These are phyloP conservation scores for Phytophthora fragariae DNA, from an alignment of 352 stramenopile genomes.

Conservation along the genomic window DNA sequence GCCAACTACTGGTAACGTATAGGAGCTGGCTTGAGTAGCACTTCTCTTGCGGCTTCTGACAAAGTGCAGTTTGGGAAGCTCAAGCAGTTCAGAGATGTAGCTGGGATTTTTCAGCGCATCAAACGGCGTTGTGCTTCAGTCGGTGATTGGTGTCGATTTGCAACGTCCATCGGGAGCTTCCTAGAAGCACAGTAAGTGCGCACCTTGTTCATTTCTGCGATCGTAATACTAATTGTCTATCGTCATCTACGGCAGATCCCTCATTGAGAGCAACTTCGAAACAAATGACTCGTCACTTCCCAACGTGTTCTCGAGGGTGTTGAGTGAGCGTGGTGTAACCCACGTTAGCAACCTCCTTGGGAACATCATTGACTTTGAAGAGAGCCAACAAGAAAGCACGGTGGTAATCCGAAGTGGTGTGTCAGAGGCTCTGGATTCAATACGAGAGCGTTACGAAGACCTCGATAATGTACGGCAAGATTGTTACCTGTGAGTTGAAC, in stretches of 20 bases:
- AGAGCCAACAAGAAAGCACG: constrained; percentile 64
- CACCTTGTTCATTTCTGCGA: not conserved
- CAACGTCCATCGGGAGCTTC: constrained; percentile 66
- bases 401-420: constrained; percentile 79
- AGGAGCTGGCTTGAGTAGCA: not conserved
- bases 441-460: constrained; percentile 76
- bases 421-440: constrained; percentile 74
- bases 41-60: constrained; percentile 7
- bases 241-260: constrained; percentile 20
- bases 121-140: constrained; percentile 70
- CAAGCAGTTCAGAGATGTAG: constrained; percentile 71
- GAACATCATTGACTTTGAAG: constrained; percentile 88
- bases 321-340: constrained; percentile 51
- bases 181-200: constrained; percentile 61
- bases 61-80: constrained; percentile 59
- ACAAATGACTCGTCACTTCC: constrained; percentile 35
- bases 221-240: not conserved
- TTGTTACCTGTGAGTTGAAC: not conserved
- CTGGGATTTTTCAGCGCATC: constrained; percentile 68
- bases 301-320: constrained; percentile 41
- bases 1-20: constrained; percentile 58
- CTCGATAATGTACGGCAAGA: constrained; percentile 73
- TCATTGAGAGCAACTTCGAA: constrained; percentile 32
- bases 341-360: constrained; percentile 82
- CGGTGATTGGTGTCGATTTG: constrained; percentile 73